Base-by-base conservation (phyloP, 495 filamentous ascomycete species). In the Aspergillus nidulans region DNA sequence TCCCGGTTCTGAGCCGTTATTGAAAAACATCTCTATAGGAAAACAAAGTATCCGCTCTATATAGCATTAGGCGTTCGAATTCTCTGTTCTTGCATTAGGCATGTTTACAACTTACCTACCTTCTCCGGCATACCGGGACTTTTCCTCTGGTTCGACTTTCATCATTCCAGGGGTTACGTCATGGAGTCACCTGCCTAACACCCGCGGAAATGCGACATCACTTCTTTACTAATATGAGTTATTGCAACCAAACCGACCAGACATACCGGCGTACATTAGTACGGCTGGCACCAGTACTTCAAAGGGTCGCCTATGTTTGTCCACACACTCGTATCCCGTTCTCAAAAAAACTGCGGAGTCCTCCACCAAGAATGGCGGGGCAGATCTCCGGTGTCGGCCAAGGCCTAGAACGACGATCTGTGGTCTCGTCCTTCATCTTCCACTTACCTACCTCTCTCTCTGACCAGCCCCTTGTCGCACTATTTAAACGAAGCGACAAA, bases 381-480 rank as follows among this genome's bases (percentile, higher is more conserved):
- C 52, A 40, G 30, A 9, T 44, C 44, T 36, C 34, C 30, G 26
- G n/a, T n/a, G n/a, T n/a, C n/a, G n/a, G n/a, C n/a, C n/a, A 28
- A 5, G 26, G 25, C 7, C 46, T 69, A 7, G 28, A 75, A 55
- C 74, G 73, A 44, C 71, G 75, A 55, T 69, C 70, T 0, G 77
- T 86, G 7, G 78, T 82, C 1, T 82, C 80, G 3, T 78, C 71
- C 0, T 85, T 85, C 53, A 72, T 86, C 55, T 79, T 83, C 66
- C 73, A 72, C 32, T 46, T 67, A 9, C 62, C 70, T 0, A 51
- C 65, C 8, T 63, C 55, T 4, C 60, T 62, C 12, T 55, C 58
- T 7, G 63, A 36, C 7, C 49, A 46, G 1, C 71, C 75, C 0
- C 56, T 59, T 5, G 77, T 85, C n/a, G 83, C 82, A 1, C 68